Evolutionary conservation across 2,329 filamentous ascomycete genomes (phyloP), one percentile per base, ranked within the genome.

Genomic region (Phaeophleospora eucalypticola): DNA sequence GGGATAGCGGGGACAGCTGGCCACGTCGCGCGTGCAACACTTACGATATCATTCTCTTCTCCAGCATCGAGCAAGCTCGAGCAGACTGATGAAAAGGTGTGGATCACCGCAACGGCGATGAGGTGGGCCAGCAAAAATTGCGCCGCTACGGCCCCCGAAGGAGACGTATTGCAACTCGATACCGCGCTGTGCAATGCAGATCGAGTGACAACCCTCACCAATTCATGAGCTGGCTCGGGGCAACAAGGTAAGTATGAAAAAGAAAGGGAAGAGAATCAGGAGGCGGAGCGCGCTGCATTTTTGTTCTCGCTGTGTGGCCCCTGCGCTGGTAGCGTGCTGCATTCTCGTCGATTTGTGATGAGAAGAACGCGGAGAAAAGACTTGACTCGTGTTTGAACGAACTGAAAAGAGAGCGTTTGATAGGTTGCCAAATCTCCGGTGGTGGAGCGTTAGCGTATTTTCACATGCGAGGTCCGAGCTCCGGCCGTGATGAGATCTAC

Each of bases 121-220:
- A 18, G n/a, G 36, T 37, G 16, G 15, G 36, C 36, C 36, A 37
- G 36, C 36, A 37, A 37, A 37, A 37, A 37, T 37, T 37, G 36
- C 36, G 36, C 36, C 17, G 36, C 36, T 37, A 19, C 6, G n/a
- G 36, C 15, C 36, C 36, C 36, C 36, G 36, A 37, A 37, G 36
- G 16, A 37, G 15, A 37, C 12, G 6, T 19, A 37, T 17, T 18
- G 36, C 12, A 37, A 19, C 8, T 18, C 7, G 12, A 17, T 12
- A 18, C 36, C 17, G 36, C 27, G 36, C 36, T 37, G 36, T 37
- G 36, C 36, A 37, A 37, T 37, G 36, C 36, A 37, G 36, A 12
- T 17, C 7, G n/a, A 8, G 15, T 17, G n/a, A 8, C 16, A 9
- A 4, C 15, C 6, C 9, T 37, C 8, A 4, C 15, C 15, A 18